Evolutionary conservation across 441 rosid species (phyloP).

Genomic region (Pelargonium myrrhifolium): DNA sequence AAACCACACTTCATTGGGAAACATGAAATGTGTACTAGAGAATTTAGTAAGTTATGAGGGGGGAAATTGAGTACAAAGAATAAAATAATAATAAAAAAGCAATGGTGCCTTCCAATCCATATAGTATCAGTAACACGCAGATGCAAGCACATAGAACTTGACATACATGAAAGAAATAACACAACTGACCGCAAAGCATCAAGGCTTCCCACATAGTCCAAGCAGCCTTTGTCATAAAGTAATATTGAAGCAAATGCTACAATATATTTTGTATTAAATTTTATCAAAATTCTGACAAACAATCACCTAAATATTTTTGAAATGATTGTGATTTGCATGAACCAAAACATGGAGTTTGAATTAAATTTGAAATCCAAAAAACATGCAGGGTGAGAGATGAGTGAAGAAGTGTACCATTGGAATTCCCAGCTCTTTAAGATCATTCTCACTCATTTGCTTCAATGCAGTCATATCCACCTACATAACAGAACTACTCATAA

Average conservation of each 20-base stretch:
- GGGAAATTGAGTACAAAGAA: neutral
- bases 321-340: neutral
- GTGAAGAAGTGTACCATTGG: slow-evolving; percentile 20
- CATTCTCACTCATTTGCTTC: slow-evolving; percentile 27
- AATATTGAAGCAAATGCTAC: neutral
- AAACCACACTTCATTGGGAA: neutral
- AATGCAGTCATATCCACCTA: slow-evolving; percentile 27
- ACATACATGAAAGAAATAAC: neutral
- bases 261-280: neutral
- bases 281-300: neutral
- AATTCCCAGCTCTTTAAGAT: slow-evolving; percentile 26
- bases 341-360: neutral
- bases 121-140: neutral
- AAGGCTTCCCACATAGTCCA: neutral
- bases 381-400: neutral
- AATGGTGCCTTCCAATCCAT: neutral
- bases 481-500: neutral
- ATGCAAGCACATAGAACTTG: neutral
- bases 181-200: neutral
- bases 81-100: neutral
- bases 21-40: neutral
- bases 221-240: neutral
- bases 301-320: neutral
- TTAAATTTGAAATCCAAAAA: neutral
- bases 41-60: neutral